Percentiles rank a stretch among this genome's conserved stretches.
Conservation (phyloP, 352 stramenopile genomes). For the Albugo laibachii region DNA sequence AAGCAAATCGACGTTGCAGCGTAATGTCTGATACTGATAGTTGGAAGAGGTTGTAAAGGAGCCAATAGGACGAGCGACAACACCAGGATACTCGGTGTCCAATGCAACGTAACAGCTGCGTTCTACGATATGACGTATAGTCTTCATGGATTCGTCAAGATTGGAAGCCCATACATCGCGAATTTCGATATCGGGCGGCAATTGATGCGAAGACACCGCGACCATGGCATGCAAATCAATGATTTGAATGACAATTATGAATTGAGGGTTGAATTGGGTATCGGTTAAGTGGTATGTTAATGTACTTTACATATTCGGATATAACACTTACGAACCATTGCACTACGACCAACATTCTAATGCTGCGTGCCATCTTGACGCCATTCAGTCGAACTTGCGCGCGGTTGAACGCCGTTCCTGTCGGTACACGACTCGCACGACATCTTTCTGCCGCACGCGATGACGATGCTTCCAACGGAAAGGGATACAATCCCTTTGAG, state of each 20-base stretch:
- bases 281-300: too few species aligned
- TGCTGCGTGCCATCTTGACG: too few species aligned
- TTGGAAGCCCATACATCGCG: slow-evolving; percentile 86
- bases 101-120: slow-evolving; percentile 97
- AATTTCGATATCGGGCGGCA: slow-evolving; percentile 82
- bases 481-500: slow-evolving; percentile 34
- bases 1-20: slow-evolving; percentile 97
- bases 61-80: slow-evolving; percentile 94
- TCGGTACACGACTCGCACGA: too few species aligned
- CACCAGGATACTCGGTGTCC: slow-evolving; percentile 99
- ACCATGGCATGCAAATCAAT: too few species aligned
- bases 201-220: slow-evolving; percentile 16
- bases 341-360: too few species aligned
- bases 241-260: too few species aligned
- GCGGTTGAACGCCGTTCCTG: too few species aligned
- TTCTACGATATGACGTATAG: slow-evolving; percentile 90
- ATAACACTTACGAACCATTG: too few species aligned
- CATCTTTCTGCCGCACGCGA: background rate
- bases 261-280: too few species aligned
- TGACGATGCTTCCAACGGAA: background rate
- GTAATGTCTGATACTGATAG: slow-evolving; percentile 97
- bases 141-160: slow-evolving; percentile 89
- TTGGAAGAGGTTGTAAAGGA: slow-evolving; percentile 89
- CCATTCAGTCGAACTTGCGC: too few species aligned
- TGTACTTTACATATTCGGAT: too few species aligned